A percentile compares a stretch with the other conserved stretches of the same genome.
phyloP scores from a whole-genome alignment of 2,329 filamentous ascomycete species.

The Zasmidium angulare region DNA sequence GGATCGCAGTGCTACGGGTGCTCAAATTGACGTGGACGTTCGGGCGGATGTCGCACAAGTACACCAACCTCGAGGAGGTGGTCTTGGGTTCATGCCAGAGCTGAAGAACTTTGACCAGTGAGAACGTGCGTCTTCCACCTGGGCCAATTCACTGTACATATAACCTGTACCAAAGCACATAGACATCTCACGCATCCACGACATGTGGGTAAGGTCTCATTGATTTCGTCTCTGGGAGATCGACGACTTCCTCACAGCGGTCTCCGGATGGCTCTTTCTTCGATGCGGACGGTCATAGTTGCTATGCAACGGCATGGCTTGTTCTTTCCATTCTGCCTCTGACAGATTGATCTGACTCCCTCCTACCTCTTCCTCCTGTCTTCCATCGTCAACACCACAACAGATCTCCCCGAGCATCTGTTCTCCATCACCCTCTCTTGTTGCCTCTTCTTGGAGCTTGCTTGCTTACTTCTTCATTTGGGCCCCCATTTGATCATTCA shows the following conservation, averaged over 20 bases:
- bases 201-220: not conserved
- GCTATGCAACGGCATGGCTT: not conserved
- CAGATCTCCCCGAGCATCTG: not conserved
- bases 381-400: not conserved
- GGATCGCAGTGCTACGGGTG: slow-evolving; percentile 63
- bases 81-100: slow-evolving; percentile 53
- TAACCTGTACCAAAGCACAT: slow-evolving; percentile 1
- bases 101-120: slow-evolving; percentile 48
- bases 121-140: not conserved
- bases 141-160: slow-evolving; percentile 9
- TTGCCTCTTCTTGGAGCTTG: not conserved
- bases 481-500: not conserved
- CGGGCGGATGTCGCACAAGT: slow-evolving; percentile 26
- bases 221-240: no score
- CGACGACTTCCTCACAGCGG: not conserved
- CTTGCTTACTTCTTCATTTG: not conserved
- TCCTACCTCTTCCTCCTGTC: no score
- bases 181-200: not conserved
- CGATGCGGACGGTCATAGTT: not conserved
- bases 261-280: not conserved
- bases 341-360: not conserved
- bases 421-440: not conserved
- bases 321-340: not conserved
- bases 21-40: slow-evolving; percentile 44
- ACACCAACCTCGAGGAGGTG: slow-evolving; percentile 37